These are phyloP conservation scores for Beauveria varroae DNA, from an alignment of 2,329 filamentous ascomycete genomes.

Conservation along the genomic window DNA sequence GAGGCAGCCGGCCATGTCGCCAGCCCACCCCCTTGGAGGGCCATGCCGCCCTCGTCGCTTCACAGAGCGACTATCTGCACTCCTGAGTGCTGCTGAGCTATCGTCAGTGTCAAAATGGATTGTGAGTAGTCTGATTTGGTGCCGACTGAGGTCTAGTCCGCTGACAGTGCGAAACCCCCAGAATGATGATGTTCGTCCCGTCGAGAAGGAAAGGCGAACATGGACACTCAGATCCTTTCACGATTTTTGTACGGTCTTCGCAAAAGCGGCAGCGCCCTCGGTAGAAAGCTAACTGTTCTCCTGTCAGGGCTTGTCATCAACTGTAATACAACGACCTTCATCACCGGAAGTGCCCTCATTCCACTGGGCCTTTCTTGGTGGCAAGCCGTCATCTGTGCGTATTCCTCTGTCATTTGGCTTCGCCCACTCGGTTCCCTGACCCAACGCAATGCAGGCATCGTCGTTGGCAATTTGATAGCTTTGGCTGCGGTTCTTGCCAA, in stretches of 20 bases:
- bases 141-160: background rate
- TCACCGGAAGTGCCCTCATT: slow-evolving; percentile 34
- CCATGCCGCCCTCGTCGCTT: background rate
- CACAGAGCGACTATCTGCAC: background rate
- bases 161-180: slow-evolving; percentile 14
- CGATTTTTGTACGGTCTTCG: slow-evolving; percentile 32
- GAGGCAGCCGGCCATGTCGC: background rate
- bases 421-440: background rate
- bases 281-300: background rate
- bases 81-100: slow-evolving; percentile 17
- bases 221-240: slow-evolving; percentile 35
- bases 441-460: slow-evolving; percentile 19
- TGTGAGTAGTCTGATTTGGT: slow-evolving; percentile 15
- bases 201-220: slow-evolving; percentile 33
- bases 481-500: slow-evolving; percentile 32
- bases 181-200: slow-evolving; percentile 45
- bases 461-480: slow-evolving; percentile 32
- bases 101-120: slow-evolving; percentile 27
- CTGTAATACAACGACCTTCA: slow-evolving; percentile 34
- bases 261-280: background rate
- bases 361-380: slow-evolving; percentile 33
- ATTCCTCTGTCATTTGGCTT: background rate
- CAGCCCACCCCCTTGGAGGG: background rate
- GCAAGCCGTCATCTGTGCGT: slow-evolving; percentile 33
- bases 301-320: slow-evolving; percentile 38